Base-by-base conservation (phyloP, 768 basidiomycete species). In the Rhizopogon sp. region DNA sequence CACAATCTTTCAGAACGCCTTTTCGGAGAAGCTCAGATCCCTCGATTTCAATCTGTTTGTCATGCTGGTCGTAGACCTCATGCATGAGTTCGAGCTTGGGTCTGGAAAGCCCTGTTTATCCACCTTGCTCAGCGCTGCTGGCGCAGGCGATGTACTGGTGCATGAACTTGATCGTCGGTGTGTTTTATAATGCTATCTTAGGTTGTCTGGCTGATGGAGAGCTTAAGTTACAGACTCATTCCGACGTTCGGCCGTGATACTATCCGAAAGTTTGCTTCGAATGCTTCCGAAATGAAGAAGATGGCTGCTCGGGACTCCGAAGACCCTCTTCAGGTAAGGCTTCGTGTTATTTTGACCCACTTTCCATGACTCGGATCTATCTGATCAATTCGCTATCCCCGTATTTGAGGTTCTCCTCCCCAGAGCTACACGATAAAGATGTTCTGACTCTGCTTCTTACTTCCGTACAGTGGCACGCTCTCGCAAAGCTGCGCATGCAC, bases 21-120 rank as follows among this genome's bases (percentile, higher is more conserved):
- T 72, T 31, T 66, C 67, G 1, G 54, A 54, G 11, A 39, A 16
- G 6, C 47, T 58, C 2, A 39, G 49, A 2, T 31, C 6, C 1
- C 49, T 61, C 17, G 57, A 56, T 6, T 61, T 67, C 41, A 58
- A 70, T 53, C 49, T 62, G 10, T 64, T 63, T 37, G 1, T 28
- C 1, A 57, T 70, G 52, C 55, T 72, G 35, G 61, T 60, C 5
- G 54, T 60, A 3, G 71, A 72, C 50, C 47, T 67, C n/a, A 31
- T 72, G 46, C 71, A 72, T 35, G 67, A 70, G 37, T 57, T 63
- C 17, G 68, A 72, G 33, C 57, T 71, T 2, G 71, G 71, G 62
- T 63, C 6, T 70, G 66, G 66, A 72, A 70, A 54, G 54, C 44
- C 2, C 9, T 65, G 1, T 63, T 70, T 37, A 56, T 50, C 3